Base-by-base conservation (phyloP, 805 yeast genomes). In the Hanseniaspora nectarophila region DNA sequence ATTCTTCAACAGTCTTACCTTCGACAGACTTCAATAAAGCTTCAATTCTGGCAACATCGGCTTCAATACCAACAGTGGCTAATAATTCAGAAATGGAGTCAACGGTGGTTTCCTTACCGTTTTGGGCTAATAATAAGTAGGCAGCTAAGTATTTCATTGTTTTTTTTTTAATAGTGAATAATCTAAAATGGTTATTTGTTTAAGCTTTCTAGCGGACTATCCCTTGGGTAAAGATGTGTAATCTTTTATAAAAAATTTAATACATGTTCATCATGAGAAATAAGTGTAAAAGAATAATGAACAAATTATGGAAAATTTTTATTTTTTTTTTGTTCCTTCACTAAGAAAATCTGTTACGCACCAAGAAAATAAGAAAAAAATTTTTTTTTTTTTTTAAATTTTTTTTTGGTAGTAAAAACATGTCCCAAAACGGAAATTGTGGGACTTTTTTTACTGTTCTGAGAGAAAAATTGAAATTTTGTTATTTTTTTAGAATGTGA, bases 131-230 rank as follows among this genome's bases (percentile, higher is more conserved):
- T 75, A 85, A 80, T 74, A 85, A 82, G 78, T 85, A 85, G 75
- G 94, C 90, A 75, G 94, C 94, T 76, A 85, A 77, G 82, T 85
- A 85, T 76, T 83, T 85, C 92, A 85, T 78, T 74, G 63, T 53
- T 57, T 55, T 26, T 43, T 43, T 32, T 51, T 8, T 43, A 28
- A n/a, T 18, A 13, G 51, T 26, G 45, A 48, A 48, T 48, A 50
- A 58, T 65, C 63, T 66, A 63, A 62, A n/a, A 66, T 67, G 55
- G 54, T 57, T 55, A 63, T 42, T 42, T 42, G 32, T 61, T 65
- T 61, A 60, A 56, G 52, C 47, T 43, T 28, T 42, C 46, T 38
- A 57, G 69, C 69, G 65, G 69, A 66, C 69, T 64, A 66, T 65
- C 64, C 68, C 68, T 66, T 66, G 54, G 58, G 53, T 44, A 12